phyloP scores from a whole-genome alignment of 140 eudicot species.

The Ambrosia hybrid region DNA sequence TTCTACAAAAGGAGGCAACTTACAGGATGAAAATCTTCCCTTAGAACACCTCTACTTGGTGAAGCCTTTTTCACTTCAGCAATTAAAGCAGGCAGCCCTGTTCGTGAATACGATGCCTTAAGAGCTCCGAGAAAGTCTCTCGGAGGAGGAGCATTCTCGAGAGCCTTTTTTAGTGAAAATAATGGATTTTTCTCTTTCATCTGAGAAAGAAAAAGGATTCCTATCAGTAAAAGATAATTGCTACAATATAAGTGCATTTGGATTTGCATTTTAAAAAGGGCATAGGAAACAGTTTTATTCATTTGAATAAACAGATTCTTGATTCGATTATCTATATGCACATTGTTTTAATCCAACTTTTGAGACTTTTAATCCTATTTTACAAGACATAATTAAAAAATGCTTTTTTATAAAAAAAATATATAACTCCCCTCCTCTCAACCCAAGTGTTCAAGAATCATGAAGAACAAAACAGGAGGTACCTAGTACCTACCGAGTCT shows the following conservation, averaged over 20 bases:
- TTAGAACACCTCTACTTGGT: constrained; percentile 89
- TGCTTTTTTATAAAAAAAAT: no score
- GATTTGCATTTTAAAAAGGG: constrained; percentile 3
- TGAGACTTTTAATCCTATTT: no score
- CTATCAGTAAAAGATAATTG: no score
- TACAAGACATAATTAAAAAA: no score
- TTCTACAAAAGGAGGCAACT: constrained; percentile 14
- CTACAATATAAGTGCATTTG: no score
- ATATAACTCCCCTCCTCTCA: no score
- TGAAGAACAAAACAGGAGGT: no score
- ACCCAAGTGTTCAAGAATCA: no score
- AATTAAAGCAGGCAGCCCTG: constrained; percentile 88
- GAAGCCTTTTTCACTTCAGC: constrained; percentile 99
- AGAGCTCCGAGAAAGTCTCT: constrained; percentile 90
- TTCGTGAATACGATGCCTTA: constrained; percentile 60
- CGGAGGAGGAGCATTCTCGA: constrained; percentile 56
- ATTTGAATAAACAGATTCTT: neutral
- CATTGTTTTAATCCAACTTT: no score
- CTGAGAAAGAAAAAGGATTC: constrained; percentile 25
- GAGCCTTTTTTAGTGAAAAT: constrained; percentile 38
- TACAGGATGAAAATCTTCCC: constrained; percentile 97
- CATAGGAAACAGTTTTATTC: neutral
- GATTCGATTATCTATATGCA: no score
- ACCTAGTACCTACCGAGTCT: no score
- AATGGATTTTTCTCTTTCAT: constrained; percentile 69